Evolutionary conservation across 352 stramenopile genomes (phyloP).

Genomic region (Blastocystis sp.): DNA sequence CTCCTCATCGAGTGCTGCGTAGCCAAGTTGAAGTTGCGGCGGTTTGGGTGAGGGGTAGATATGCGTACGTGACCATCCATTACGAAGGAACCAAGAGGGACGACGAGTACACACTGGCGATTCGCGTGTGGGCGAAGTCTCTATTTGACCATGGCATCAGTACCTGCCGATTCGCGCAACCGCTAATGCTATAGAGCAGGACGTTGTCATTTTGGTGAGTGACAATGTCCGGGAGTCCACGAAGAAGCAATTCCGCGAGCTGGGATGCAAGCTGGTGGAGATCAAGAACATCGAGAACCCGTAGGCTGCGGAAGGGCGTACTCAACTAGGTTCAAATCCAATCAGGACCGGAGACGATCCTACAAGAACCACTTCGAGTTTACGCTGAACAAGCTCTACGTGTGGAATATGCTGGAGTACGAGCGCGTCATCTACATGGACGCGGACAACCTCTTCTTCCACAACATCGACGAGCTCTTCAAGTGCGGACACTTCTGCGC

Average conservation of each 20-base stretch:
- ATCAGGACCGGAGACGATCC: constrained; percentile 75
- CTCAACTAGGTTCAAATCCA: constrained; percentile 44
- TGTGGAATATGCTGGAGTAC: constrained; percentile 85
- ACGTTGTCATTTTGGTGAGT: constrained; percentile 82
- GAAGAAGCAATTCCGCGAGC: constrained; percentile 79
- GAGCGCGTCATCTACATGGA: constrained; percentile 85
- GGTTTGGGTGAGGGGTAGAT: constrained; percentile 10
- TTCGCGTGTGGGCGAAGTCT: constrained; percentile 68
- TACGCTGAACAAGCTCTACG: constrained; percentile 78
- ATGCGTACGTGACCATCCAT: constrained; percentile 69
- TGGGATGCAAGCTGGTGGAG: constrained; percentile 81
- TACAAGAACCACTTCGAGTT: constrained; percentile 84
- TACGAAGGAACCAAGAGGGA: constrained; percentile 69
- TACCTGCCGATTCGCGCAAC: neutral
- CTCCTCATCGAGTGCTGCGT: neutral
- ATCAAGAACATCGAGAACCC: constrained; percentile 84
- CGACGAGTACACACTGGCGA: constrained; percentile 61
- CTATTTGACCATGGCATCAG: constrained; percentile 66
- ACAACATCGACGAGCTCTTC: constrained; percentile 84
- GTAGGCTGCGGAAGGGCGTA: constrained; percentile 65
- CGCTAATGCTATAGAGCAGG: constrained; percentile 72
- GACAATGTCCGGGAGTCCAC: constrained; percentile 80
- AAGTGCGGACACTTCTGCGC: constrained; percentile 81
- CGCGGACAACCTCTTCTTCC: constrained; percentile 82
- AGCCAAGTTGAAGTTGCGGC: constrained; percentile 2